These are phyloP conservation scores for Diplodia mutila DNA, from an alignment of 2,329 filamentous ascomycete species.

Conservation along the genomic window DNA sequence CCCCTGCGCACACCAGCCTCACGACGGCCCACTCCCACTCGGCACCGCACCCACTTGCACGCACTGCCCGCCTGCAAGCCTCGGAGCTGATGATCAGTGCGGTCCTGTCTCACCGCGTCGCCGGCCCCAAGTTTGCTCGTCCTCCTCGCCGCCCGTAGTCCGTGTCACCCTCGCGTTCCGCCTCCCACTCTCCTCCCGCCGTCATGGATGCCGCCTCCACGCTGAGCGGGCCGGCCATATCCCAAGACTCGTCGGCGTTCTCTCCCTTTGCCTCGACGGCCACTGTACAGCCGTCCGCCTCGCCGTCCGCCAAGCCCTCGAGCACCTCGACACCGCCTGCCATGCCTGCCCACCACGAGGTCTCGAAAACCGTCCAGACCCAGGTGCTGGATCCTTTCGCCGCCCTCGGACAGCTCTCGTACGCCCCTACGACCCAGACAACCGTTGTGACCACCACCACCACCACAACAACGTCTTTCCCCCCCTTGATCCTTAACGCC, in stretches of 20 bases:
- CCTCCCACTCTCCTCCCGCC: slow-evolving; percentile 27
- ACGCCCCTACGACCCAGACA: slow-evolving; percentile 66
- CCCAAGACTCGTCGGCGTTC: slow-evolving; percentile 20
- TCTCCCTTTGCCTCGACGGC: slow-evolving; percentile 25
- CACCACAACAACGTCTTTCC: slow-evolving; percentile 79
- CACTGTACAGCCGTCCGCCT: slow-evolving; percentile 9
- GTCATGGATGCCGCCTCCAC: slow-evolving; percentile 26
- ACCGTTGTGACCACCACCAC: slow-evolving; percentile 86
- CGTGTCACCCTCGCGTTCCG: slow-evolving; percentile 32
- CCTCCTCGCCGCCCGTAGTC: slow-evolving; percentile 27
- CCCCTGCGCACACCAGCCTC: slow-evolving; percentile 14
- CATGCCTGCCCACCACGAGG: slow-evolving; percentile 34
- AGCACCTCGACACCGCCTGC: slow-evolving; percentile 30
- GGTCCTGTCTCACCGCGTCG: slow-evolving; percentile 24
- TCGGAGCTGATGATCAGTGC: slow-evolving; percentile 26
- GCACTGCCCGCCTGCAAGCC: slow-evolving; percentile 13
- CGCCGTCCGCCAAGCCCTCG: slow-evolving; percentile 17
- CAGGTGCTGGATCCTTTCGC: slow-evolving; percentile 39
- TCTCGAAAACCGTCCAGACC: slow-evolving; percentile 34
- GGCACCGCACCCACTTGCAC: slow-evolving; percentile 8
- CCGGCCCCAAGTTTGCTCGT: slow-evolving; percentile 26
- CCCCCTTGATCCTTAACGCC: slow-evolving; percentile 78
- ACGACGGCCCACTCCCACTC: slow-evolving; percentile 8
- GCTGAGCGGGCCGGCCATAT: slow-evolving; percentile 22
- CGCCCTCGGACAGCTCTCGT: slow-evolving; percentile 63